phyloP scores from a whole-genome alignment of 208 protist genomes.

The Leishmania lainsoni region DNA sequence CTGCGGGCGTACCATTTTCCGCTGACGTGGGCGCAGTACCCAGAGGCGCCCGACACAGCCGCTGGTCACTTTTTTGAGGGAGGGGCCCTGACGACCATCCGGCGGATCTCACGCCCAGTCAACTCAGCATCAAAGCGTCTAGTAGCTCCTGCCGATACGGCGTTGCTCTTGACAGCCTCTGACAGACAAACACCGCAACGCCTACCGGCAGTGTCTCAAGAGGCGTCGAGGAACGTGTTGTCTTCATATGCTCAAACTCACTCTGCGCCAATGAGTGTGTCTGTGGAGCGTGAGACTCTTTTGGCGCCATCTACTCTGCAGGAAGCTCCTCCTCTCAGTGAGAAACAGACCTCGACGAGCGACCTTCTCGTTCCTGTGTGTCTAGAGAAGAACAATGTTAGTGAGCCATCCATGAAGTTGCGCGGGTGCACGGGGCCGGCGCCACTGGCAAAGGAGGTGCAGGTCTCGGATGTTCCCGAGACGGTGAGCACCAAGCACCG shows the following conservation, averaged over 20 bases:
- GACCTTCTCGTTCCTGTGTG: neutral
- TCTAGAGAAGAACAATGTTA: neutral
- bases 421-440: neutral
- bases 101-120: neutral
- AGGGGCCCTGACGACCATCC: neutral
- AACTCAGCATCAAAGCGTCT: neutral
- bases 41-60: neutral
- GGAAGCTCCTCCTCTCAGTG: neutral
- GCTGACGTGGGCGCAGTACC: conserved; percentile 31
- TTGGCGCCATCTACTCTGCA: neutral
- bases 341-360: neutral
- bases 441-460: neutral
- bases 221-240: neutral
- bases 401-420: neutral
- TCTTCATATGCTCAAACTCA: neutral
- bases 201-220: neutral
- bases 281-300: neutral
- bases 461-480: neutral
- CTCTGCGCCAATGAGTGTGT: neutral
- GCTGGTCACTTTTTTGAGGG: neutral
- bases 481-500: conserved; percentile 41
- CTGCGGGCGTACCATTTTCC: conserved; percentile 33
- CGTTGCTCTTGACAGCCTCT: neutral
- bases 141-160: conserved; percentile 1
- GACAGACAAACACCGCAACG: neutral